These are phyloP conservation scores for Pisolithus sp. DNA, from an alignment of 768 basidiomycete genomes.

Conservation along the genomic window DNA sequence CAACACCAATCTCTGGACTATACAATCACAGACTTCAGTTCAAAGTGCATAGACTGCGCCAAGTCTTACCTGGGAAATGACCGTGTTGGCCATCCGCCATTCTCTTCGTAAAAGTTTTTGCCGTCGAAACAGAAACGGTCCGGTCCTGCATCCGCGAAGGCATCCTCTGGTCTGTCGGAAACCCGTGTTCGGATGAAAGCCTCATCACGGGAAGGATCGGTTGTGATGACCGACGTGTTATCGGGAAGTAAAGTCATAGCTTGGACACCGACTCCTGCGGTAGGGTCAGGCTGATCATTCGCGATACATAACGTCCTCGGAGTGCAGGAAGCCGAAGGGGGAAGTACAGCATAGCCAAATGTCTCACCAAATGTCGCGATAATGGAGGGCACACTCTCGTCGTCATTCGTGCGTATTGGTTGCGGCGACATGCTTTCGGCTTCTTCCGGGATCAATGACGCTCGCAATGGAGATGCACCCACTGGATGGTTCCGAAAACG, in stretches of 20 bases:
- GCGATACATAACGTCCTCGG: neutral
- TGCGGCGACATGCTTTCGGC: neutral
- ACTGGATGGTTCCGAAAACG: conserved; percentile 9
- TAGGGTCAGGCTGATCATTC: conserved; percentile 4
- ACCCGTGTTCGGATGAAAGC: conserved; percentile 12
- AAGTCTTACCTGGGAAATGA: neutral
- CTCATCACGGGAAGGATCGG: neutral
- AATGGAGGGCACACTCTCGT: neutral
- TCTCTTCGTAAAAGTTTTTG: neutral
- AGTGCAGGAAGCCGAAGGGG: neutral
- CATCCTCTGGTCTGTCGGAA: conserved; percentile 5
- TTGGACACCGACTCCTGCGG: neutral
- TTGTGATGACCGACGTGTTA: neutral
- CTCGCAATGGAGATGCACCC: conserved; percentile 2
- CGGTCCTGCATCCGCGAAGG: conserved; percentile 20
- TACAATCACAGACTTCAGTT: neutral
- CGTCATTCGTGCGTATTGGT: neutral
- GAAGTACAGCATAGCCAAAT: neutral
- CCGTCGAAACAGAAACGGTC: conserved; percentile 19
- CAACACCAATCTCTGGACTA: neutral
- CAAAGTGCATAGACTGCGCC: neutral
- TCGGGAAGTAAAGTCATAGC: conserved; percentile 5
- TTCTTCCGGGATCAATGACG: neutral
- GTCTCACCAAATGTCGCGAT: neutral
- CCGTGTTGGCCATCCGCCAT: neutral